A percentile compares a stretch with the other conserved stretches of the same genome.
Evolutionary conservation across 2,329 filamentous ascomycete species (phyloP).

Genomic region (Xylariomycetidae sp.): DNA sequence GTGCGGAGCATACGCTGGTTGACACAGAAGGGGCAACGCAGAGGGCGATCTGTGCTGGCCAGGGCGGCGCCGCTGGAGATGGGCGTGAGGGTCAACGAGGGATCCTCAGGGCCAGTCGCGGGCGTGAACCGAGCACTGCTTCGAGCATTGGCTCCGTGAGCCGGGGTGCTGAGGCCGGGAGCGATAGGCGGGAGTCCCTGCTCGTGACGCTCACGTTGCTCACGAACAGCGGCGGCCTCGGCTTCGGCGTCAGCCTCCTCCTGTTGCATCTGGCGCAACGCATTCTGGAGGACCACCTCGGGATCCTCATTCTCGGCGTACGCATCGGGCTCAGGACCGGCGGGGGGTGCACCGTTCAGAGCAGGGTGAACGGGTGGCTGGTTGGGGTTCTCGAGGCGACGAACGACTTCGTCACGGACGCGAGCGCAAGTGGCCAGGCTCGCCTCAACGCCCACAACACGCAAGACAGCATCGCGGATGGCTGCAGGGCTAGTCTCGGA

Average conservation of each 20-base stretch:
- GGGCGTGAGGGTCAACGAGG: constrained; percentile 46
- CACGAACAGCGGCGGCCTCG: constrained; percentile 48
- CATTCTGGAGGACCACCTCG: constrained; percentile 53
- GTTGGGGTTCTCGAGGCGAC: constrained; percentile 32
- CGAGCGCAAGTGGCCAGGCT: constrained; percentile 48
- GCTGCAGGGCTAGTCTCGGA: constrained; percentile 53
- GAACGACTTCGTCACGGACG: constrained; percentile 52
- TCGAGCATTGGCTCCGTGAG: constrained; percentile 9
- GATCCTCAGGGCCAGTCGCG: constrained; percentile 27
- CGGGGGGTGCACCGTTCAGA: constrained; percentile 11
- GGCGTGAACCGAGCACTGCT: constrained; percentile 18
- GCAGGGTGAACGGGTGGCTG: constrained; percentile 27
- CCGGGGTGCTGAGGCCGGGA: constrained; percentile 21
- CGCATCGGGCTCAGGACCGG: constrained; percentile 16
- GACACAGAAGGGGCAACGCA: constrained; percentile 55
- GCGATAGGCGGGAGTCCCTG: constrained; percentile 30
- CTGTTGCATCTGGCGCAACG: constrained; percentile 51
- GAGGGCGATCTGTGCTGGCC: constrained; percentile 40
- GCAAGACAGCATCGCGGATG: constrained; percentile 51
- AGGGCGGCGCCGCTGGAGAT: constrained; percentile 45
- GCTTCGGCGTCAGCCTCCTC: constrained; percentile 54
- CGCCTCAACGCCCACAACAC: constrained; percentile 49
- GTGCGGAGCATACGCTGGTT: constrained; percentile 55
- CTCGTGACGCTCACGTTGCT: constrained; percentile 45
- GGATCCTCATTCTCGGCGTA: constrained; percentile 45